These are phyloP conservation scores for Przewalskia tangutica DNA, from an alignment of 257 asterid species.

Conservation along the genomic window DNA sequence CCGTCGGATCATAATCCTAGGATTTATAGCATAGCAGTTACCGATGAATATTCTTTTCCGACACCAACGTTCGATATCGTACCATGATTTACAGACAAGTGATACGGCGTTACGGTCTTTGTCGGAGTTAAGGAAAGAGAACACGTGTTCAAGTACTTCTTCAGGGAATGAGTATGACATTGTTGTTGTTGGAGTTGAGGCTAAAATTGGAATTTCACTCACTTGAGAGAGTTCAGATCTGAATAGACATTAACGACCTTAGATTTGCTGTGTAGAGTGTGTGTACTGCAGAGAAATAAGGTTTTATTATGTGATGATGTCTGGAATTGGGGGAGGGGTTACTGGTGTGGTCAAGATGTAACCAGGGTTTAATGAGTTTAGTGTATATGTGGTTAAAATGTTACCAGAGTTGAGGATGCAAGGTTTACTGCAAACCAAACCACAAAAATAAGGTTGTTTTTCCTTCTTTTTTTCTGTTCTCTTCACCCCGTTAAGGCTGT, in stretches of 20 bases:
- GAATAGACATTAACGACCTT: conserved; percentile 28
- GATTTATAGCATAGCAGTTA: conserved; percentile 75
- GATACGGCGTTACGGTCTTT: conserved; percentile 80
- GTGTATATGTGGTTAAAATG: background rate
- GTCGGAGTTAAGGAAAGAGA: conserved; percentile 49
- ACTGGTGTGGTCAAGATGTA: conserved; percentile 15
- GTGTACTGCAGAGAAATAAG: conserved; percentile 54
- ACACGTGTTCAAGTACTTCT: conserved; percentile 80
- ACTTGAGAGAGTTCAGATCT: conserved; percentile 19
- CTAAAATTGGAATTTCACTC: conserved; percentile 14
- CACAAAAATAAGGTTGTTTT: background rate
- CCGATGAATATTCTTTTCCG: conserved; percentile 71
- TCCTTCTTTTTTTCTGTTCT: background rate
- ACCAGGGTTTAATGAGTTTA: conserved; percentile 19
- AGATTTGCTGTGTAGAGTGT: conserved; percentile 13
- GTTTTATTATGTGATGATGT: conserved; percentile 31
- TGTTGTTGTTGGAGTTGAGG: conserved; percentile 11
- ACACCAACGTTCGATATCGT: conserved; percentile 82
- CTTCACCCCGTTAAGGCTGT: no score
- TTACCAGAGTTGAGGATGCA: background rate
- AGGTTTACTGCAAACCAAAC: background rate
- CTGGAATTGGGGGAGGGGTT: conserved; percentile 12
- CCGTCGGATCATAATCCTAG: conserved; percentile 59
- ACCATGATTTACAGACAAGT: conserved; percentile 88
- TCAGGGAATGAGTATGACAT: conserved; percentile 85